phyloP scores from a whole-genome alignment of 257 asterid genomes.

The Henckelia pumila region DNA sequence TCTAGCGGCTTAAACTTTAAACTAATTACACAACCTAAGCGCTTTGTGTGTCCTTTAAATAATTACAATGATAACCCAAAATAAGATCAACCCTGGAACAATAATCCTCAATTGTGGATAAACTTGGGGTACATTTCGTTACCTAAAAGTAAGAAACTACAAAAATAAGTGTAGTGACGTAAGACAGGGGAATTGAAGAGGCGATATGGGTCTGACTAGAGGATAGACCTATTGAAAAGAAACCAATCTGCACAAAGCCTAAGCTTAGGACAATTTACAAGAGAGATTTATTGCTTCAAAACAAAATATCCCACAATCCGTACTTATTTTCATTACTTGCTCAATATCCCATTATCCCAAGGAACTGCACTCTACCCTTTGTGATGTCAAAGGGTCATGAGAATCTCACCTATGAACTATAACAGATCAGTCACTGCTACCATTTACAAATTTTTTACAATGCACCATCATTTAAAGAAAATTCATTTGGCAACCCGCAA shows the following conservation, averaged over 20 bases:
- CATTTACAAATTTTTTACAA: neutral
- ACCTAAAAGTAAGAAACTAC: too few species aligned
- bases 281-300: neutral
- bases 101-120: too few species aligned
- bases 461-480: neutral
- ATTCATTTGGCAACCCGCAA: neutral
- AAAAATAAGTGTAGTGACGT: too few species aligned
- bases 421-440: neutral
- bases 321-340: neutral
- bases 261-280: neutral
- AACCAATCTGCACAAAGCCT: neutral
- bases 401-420: neutral
- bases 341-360: neutral
- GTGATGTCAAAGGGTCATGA: neutral
- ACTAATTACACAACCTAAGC: too few species aligned
- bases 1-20: neutral
- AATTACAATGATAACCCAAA: neutral
- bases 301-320: neutral
- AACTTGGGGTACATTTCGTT: too few species aligned
- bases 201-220: neutral
- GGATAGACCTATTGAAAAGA: too few species aligned
- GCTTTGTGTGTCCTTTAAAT: too few species aligned
- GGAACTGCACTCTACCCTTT: neutral
- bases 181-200: neutral
- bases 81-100: neutral